A percentile compares a stretch with the other conserved stretches of the same genome.
Conservation (phyloP, 345 rosid species). For the Brassica incana region DNA sequence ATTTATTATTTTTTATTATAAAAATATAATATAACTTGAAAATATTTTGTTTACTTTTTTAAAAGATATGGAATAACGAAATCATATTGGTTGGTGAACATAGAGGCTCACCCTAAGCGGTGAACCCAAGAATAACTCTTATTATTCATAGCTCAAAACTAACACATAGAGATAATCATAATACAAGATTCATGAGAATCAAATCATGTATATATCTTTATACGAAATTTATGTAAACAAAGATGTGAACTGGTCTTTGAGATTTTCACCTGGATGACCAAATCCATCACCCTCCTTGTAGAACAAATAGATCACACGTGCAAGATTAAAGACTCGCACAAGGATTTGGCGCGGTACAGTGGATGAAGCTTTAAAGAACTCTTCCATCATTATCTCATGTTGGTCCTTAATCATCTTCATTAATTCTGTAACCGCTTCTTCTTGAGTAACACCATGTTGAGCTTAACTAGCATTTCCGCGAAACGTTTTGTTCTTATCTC, state of each 20-base stretch:
- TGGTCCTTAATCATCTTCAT: not conserved
- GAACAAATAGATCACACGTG: not conserved
- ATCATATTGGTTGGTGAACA: too few species aligned
- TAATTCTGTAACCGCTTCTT: not conserved
- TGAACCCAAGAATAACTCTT: too few species aligned
- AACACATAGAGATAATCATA: not conserved
- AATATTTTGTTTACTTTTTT: too few species aligned
- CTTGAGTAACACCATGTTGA: not conserved
- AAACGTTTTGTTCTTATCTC: too few species aligned
- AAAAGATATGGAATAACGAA: too few species aligned
- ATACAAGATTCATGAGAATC: not conserved
- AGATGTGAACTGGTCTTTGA: not conserved
- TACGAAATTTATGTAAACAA: not conserved
- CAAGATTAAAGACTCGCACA: not conserved
- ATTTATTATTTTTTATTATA: too few species aligned
- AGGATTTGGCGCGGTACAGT: not conserved
- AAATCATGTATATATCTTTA: not conserved
- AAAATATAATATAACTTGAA: too few species aligned
- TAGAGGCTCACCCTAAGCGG: too few species aligned
- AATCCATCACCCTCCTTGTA: conserved; percentile 12
- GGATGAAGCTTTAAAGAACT: not conserved
- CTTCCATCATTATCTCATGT: not conserved
- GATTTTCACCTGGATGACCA: not conserved
- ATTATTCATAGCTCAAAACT: too few species aligned
- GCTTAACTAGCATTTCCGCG: too few species aligned